These are phyloP conservation scores for Cetradonia linearis DNA, from an alignment of 495 filamentous ascomycete species.

Conservation along the genomic window DNA sequence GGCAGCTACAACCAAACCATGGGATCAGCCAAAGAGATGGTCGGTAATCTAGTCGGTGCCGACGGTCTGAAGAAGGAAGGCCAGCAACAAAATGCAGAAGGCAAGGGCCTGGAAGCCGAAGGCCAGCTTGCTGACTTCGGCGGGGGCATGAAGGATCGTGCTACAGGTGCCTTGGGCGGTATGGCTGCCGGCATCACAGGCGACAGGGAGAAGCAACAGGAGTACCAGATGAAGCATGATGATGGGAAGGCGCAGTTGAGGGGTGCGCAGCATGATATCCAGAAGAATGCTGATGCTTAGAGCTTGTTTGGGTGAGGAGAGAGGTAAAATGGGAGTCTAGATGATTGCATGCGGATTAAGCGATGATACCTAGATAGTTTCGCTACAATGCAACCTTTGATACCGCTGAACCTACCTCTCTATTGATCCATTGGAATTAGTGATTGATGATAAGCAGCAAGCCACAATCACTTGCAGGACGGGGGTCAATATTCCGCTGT, in stretches of 20 bases:
- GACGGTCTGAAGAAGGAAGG: constrained; percentile 66
- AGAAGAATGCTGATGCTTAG: constrained; percentile 46
- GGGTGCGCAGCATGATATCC: constrained; percentile 72
- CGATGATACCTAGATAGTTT: constrained; percentile 12
- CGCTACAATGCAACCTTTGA: neutral
- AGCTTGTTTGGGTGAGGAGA: neutral
- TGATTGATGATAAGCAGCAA: neutral
- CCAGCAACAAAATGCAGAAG: constrained; percentile 65
- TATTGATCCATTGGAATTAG: neutral
- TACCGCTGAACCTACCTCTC: neutral
- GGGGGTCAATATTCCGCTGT: too few species aligned
- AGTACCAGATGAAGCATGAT: constrained; percentile 62
- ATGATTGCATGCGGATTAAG: neutral
- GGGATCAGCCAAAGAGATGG: constrained; percentile 71
- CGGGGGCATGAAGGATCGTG: constrained; percentile 60
- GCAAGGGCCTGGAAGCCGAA: constrained; percentile 71
- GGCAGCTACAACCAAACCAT: constrained; percentile 82
- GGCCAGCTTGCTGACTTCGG: constrained; percentile 74
- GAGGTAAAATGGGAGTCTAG: neutral
- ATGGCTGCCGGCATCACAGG: constrained; percentile 62
- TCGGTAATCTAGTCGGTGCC: constrained; percentile 66
- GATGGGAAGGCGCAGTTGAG: constrained; percentile 77
- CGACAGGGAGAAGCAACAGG: constrained; percentile 50
- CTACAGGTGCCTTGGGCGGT: constrained; percentile 58
- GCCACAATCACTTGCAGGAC: neutral